Conservation (phyloP, 2,329 filamentous ascomycete genomes). For the Aureobasidium mangrovei region DNA sequence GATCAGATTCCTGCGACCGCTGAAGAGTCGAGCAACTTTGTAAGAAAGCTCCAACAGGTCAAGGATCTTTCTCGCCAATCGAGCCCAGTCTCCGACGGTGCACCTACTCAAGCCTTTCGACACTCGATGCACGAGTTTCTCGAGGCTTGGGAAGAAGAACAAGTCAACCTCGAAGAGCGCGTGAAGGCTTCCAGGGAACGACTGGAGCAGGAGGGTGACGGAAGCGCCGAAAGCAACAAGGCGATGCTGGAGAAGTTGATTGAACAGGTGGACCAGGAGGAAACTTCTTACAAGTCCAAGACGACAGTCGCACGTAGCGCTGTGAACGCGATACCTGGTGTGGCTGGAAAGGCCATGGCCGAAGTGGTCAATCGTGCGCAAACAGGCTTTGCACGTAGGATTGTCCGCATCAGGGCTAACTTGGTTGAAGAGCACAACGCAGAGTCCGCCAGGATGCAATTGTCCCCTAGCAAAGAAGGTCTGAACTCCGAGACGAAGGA, state of each 20-base stretch:
- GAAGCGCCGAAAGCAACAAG: neutral
- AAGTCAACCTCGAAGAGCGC: neutral
- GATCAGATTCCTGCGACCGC: neutral
- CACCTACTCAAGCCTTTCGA: slow-evolving; percentile 1
- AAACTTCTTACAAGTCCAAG: slow-evolving; percentile 1
- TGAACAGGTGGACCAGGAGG: neutral
- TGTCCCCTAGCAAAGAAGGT: neutral
- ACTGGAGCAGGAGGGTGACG: neutral
- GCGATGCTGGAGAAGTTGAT: slow-evolving; percentile 2
- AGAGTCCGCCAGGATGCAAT: slow-evolving; percentile 5
- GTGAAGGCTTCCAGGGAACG: neutral
- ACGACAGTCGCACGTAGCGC: neutral
- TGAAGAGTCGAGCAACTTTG: neutral
- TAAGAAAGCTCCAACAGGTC: neutral
- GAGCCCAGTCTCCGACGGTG: neutral
- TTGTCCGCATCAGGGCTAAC: neutral
- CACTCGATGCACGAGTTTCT: slow-evolving; percentile 5
- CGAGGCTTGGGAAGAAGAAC: slow-evolving; percentile 4
- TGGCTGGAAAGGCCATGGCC: neutral
- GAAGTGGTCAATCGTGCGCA: slow-evolving; percentile 6
- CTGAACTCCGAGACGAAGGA: neutral
- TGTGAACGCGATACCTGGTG: neutral
- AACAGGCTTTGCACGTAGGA: neutral
- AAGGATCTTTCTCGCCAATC: neutral
- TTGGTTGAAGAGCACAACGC: slow-evolving; percentile 3